These are phyloP conservation scores for Phytophthora uliginosa DNA, from an alignment of 352 stramenopile genomes.

Conservation along the genomic window DNA sequence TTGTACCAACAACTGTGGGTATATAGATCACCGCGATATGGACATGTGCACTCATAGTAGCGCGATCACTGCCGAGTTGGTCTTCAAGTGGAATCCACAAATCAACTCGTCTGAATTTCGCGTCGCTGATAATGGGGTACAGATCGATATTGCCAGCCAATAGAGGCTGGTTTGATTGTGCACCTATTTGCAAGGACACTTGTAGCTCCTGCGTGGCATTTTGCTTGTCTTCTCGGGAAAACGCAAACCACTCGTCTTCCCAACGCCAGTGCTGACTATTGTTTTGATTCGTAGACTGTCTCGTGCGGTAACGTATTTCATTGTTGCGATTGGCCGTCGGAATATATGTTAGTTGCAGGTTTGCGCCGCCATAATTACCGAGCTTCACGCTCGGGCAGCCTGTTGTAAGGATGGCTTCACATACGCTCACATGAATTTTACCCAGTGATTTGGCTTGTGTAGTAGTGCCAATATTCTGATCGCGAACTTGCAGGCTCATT, in stretches of 20 bases:
- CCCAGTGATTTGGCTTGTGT: conserved; percentile 5
- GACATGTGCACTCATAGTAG: conserved; percentile 18
- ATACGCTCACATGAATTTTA: conserved; percentile 29
- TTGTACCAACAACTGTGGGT: conserved; percentile 22
- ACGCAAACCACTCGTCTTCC: conserved; percentile 36
- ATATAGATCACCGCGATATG: conserved; percentile 31
- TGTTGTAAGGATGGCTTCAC: conserved; percentile 21
- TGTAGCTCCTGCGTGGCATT: conserved; percentile 9
- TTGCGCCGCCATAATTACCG: conserved; percentile 23
- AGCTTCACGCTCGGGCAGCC: conserved; percentile 12
- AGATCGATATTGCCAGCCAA: conserved; percentile 21
- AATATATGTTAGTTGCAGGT: conserved; percentile 9
- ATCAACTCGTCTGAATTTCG: conserved; percentile 16
- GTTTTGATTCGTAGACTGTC: conserved; percentile 15
- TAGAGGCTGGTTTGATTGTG: conserved; percentile 10
- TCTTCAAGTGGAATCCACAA: conserved; percentile 23
- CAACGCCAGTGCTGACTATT: conserved; percentile 33
- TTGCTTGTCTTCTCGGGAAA: conserved; percentile 2
- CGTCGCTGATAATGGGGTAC: conserved; percentile 12
- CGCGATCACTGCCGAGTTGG: neutral
- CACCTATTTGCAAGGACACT: conserved; percentile 18
- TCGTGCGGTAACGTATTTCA: conserved; percentile 18
- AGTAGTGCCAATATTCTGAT: neutral
- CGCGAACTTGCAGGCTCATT: conserved; percentile 24
- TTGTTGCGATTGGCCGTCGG: neutral